Evolutionary conservation across 2,329 filamentous ascomycete species (phyloP), one percentile per base, ranked within the genome.

Genomic region (Pseudofabraea citricarpa): DNA sequence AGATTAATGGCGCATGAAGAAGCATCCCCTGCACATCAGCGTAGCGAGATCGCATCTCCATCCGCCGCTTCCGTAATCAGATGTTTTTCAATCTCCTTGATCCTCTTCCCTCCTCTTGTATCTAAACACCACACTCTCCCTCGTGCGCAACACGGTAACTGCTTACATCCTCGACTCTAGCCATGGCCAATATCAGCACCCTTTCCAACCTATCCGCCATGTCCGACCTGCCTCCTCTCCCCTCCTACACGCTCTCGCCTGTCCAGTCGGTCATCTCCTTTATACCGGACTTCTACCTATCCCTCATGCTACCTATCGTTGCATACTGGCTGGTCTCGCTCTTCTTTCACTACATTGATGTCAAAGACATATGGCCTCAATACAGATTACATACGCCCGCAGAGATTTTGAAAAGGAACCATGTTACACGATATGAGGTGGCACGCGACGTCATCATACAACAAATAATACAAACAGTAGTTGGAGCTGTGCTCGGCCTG

Each of bases 381-480:
- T 96, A 97, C 68, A 85, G 93, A 50, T 75, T 98, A 32, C 93
- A 98, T 68, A 97, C 93, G 0, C 93, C 93, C 12, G 90, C 89
- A 41, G 91, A 97, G 66, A 85, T 97, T 50, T 64, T 83, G 26
- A 87, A 88, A 65, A 81, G 90, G 56, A 96, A 96, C 66, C 87
- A 87, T 60, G 90, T 88, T 35, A 78, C 85, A 40, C 81, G 88
- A 49, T 87, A 77, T 68, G 84, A 95, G 57, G 89, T 95, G 3
- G 80, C 91, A 50, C 83, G 87, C 63, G 91, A 97, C 71, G 91
- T 97, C 54, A 69, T 97, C 43, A 62, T 97, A 46, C 91, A 98
- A 68, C 93, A 98, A 63, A 64, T 91, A 48, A 87, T 98, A 38
- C 93, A 98, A 70, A 85, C 88, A 19, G 65, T 75, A 15, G 83